A percentile compares a stretch with the other conserved stretches of the same genome.
Conservation (phyloP, 225 moss, liverwort and hornwort genomes). For the Bryum argenteum region DNA sequence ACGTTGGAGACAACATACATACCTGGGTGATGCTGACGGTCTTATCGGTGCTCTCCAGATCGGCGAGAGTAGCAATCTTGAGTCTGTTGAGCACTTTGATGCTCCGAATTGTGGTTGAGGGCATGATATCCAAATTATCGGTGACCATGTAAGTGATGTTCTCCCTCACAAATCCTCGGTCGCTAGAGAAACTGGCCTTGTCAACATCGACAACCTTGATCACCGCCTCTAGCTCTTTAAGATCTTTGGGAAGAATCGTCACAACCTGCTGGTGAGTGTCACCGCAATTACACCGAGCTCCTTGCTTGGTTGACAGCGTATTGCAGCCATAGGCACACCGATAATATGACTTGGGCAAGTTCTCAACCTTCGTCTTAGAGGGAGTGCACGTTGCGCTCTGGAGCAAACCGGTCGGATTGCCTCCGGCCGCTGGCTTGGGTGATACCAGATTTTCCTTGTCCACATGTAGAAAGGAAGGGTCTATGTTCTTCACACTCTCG, state of each 20-base stretch:
- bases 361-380: rapidly evolving
- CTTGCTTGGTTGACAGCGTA: background rate
- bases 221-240: rapidly evolving
- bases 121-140: constrained; percentile 20
- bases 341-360: constrained; percentile 10
- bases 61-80: too few relatives aligned
- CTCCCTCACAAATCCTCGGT: constrained; percentile 11
- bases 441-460: constrained; percentile 22
- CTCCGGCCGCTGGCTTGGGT: constrained; percentile 19
- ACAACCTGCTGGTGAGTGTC: rapidly evolving
- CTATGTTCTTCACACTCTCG: constrained; percentile 12
- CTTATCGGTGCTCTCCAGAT: too few relatives aligned
- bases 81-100: too few relatives aligned
- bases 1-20: too few relatives aligned
- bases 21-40: too few relatives aligned
- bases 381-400: background rate
- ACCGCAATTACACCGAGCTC: rapidly evolving
- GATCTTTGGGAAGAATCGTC: background rate
- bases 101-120: background rate
- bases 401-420: constrained; percentile 23
- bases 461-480: background rate
- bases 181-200: background rate
- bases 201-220: background rate
- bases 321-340: rapidly evolving
- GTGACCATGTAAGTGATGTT: constrained; percentile 12